These are phyloP conservation scores for Ogataea nakhonphanomensis DNA, from an alignment of 805 yeast species.

Conservation along the genomic window DNA sequence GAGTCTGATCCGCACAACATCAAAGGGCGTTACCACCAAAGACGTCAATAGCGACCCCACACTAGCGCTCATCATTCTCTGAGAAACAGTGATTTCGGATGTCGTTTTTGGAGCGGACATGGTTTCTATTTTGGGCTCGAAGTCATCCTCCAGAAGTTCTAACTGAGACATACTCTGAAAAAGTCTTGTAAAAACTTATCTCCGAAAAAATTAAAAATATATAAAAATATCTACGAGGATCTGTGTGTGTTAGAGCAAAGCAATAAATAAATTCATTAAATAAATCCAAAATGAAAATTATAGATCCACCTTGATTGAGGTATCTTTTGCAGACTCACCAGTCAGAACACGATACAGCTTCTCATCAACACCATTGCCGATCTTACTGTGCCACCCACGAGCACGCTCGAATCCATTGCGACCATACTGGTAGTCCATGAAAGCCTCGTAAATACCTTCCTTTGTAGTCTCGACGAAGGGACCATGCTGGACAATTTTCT, in stretches of 20 bases:
- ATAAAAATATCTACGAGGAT: not conserved
- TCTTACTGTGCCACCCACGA: slow-evolving; percentile 51
- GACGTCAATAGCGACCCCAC: slow-evolving; percentile 73
- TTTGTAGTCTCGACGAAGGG: slow-evolving; percentile 81
- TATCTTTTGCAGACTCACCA: slow-evolving; percentile 13
- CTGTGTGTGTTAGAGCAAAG: not conserved
- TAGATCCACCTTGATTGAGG: slow-evolving; percentile 20
- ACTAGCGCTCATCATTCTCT: slow-evolving; percentile 77
- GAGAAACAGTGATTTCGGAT: slow-evolving; percentile 44
- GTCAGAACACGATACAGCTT: slow-evolving; percentile 27
- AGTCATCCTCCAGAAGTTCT: slow-evolving; percentile 6
- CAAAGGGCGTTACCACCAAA: slow-evolving; percentile 73
- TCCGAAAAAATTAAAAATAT: slow-evolving; percentile 8
- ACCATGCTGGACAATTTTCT: slow-evolving; percentile 80
- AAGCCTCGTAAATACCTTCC: slow-evolving; percentile 65
- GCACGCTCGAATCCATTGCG: slow-evolving; percentile 69
- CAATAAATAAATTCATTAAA: not conserved
- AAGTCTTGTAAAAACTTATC: not conserved
- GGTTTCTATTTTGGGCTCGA: not conserved
- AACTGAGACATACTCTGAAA: slow-evolving; percentile 4
- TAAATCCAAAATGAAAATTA: slow-evolving; percentile 2
- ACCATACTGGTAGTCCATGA: slow-evolving; percentile 66
- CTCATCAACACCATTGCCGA: slow-evolving; percentile 33
- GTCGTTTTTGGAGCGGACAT: slow-evolving; percentile 1
- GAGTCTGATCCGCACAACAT: slow-evolving; percentile 70